A percentile compares a stretch with the other conserved stretches of the same genome.
phyloP scores from a whole-genome alignment of 768 basidiomycete species.

The Daedalea quercina region DNA sequence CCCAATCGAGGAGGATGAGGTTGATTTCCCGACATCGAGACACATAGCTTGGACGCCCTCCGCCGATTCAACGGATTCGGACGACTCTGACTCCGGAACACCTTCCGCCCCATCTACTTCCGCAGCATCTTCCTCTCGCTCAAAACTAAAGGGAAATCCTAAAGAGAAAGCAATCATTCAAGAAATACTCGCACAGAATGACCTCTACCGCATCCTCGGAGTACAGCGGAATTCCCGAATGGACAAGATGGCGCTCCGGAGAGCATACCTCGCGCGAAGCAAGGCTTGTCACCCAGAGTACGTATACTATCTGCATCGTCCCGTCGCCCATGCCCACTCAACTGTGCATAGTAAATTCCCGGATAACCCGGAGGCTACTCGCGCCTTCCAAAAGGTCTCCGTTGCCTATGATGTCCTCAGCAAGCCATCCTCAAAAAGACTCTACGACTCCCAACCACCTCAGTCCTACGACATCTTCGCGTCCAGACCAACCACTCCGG shows the following conservation, averaged over 20 bases:
- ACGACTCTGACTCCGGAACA: constrained; percentile 7
- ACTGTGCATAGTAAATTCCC: constrained; percentile 63
- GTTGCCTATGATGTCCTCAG: constrained; percentile 79
- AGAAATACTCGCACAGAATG: constrained; percentile 51
- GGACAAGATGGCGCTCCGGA: constrained; percentile 58
- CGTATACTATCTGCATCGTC: constrained; percentile 23
- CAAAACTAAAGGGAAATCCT: constrained; percentile 3
- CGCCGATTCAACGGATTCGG: constrained; percentile 15
- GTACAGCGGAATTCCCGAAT: constrained; percentile 40
- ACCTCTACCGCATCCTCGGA: constrained; percentile 73
- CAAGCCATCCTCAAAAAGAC: constrained; percentile 57
- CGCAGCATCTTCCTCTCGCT: constrained; percentile 11
- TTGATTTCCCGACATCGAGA: constrained; percentile 27
- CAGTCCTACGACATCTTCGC: constrained; percentile 47
- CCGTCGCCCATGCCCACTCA: neutral
- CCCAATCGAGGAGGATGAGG: constrained; percentile 51
- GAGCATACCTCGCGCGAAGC: constrained; percentile 73
- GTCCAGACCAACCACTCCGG: constrained; percentile 44
- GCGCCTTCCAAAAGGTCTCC: constrained; percentile 82
- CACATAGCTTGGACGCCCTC: constrained; percentile 22
- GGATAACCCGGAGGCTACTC: constrained; percentile 65
- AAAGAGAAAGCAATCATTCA: constrained; percentile 32
- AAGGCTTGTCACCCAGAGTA: constrained; percentile 84
- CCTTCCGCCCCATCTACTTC: constrained; percentile 21
- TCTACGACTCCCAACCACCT: constrained; percentile 58